Percentiles rank a stretch among this genome's conserved stretches.
phyloP scores from a whole-genome alignment of 768 basidiomycete species.

The Kwoniella sp. region DNA sequence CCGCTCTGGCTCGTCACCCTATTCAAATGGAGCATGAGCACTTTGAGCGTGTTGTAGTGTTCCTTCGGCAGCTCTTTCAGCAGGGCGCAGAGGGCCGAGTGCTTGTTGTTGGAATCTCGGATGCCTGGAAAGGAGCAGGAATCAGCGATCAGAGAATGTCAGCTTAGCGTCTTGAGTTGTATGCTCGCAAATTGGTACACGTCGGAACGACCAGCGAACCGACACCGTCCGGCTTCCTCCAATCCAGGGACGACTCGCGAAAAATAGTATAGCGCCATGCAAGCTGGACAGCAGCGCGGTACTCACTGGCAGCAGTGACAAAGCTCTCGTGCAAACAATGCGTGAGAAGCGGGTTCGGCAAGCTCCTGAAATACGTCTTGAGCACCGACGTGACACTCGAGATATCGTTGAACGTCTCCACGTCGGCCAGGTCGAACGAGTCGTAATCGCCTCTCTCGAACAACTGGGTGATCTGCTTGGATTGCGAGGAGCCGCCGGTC shows the following conservation, averaged over 20 bases:
- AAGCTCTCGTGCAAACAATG: constrained; percentile 89
- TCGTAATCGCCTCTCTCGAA: constrained; percentile 91
- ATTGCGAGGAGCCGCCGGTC: constrained; percentile 87
- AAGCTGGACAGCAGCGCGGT: not conserved
- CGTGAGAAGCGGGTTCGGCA: constrained; percentile 88
- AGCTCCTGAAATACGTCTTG: constrained; percentile 91
- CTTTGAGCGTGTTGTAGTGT: constrained; percentile 81
- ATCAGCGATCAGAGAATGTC: not conserved
- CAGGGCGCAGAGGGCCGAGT: constrained; percentile 66
- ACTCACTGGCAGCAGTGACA: constrained; percentile 69
- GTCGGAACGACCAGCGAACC: no score
- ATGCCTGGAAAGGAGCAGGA: constrained; percentile 54
- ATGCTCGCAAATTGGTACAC: no score
- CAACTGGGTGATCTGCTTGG: constrained; percentile 87
- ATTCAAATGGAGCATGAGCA: constrained; percentile 84
- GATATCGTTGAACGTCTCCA: constrained; percentile 93
- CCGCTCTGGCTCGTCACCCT: constrained; percentile 69
- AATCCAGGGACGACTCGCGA: no score
- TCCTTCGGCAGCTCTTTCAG: constrained; percentile 78
- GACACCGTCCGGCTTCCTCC: no score
- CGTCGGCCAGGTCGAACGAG: constrained; percentile 83
- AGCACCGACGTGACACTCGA: constrained; percentile 94
- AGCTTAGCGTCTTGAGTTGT: no score
- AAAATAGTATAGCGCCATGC: no score
- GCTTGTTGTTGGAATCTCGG: constrained; percentile 66